Evolutionary conservation across 164 flowering plant species (phyloP).

Genomic region (Dillenia suffruticosa): DNA sequence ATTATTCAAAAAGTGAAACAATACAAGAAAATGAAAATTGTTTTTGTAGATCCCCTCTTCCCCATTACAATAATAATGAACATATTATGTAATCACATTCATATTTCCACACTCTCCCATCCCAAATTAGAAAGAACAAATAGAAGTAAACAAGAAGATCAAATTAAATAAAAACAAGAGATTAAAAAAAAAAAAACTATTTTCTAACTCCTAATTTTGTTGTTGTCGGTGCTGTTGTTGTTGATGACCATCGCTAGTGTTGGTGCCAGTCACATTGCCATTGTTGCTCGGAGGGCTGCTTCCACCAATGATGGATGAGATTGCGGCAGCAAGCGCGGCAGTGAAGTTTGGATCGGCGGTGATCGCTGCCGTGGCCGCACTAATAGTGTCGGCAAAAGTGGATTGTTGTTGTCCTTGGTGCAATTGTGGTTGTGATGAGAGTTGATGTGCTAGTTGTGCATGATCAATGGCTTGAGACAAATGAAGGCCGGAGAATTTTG

Average conservation of each 20-base stretch:
- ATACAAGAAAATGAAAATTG: slow-evolving; percentile 16
- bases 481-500: slow-evolving; percentile 67
- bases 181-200: neutral
- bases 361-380: slow-evolving; percentile 64
- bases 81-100: slow-evolving; percentile 6
- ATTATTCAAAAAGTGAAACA: slow-evolving; percentile 14
- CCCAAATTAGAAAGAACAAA: neutral
- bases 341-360: slow-evolving; percentile 72
- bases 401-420: slow-evolving; percentile 19
- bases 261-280: slow-evolving; percentile 3
- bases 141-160: neutral
- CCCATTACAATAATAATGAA: slow-evolving; percentile 11
- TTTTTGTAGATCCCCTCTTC: neutral
- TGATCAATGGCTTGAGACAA: slow-evolving; percentile 27
- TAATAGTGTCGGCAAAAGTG: slow-evolving; percentile 35
- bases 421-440: neutral
- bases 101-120: neutral
- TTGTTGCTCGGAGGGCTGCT: slow-evolving; percentile 15
- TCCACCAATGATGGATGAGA: slow-evolving; percentile 47
- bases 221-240: slow-evolving; percentile 16
- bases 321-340: slow-evolving; percentile 66
- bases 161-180: neutral
- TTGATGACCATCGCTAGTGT: slow-evolving; percentile 4
- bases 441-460: slow-evolving; percentile 14
- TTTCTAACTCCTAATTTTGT: slow-evolving; percentile 16